Evolutionary conservation across 495 filamentous ascomycete species (phyloP).

Genomic region (Patellaria atrata): DNA sequence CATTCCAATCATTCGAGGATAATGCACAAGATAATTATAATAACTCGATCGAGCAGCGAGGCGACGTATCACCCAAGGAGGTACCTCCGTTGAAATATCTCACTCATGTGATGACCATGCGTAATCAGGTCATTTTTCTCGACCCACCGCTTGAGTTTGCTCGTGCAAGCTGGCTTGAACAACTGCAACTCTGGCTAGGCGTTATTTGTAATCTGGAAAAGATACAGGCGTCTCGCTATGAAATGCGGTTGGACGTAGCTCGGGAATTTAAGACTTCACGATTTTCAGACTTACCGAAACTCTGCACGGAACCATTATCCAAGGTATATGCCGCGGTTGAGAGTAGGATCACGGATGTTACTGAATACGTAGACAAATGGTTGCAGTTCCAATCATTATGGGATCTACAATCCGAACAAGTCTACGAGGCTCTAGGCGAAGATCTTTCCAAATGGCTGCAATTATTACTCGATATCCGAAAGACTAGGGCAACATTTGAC

Average conservation of each 20-base stretch:
- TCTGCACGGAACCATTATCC: conserved; percentile 61
- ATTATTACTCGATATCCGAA: conserved; percentile 85
- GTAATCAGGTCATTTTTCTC: conserved; percentile 88
- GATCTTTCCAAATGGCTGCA: conserved; percentile 87
- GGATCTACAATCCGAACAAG: conserved; percentile 91
- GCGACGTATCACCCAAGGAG: conserved; percentile 30
- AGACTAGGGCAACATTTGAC: conserved; percentile 85
- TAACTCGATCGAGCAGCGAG: conserved; percentile 30
- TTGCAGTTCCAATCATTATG: conserved; percentile 96
- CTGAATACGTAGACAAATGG: conserved; percentile 88
- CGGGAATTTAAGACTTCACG: conserved; percentile 47
- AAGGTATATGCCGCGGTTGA: conserved; percentile 72
- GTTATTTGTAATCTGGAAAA: conserved; percentile 82
- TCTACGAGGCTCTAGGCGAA: conserved; percentile 82
- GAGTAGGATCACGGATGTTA: conserved; percentile 57
- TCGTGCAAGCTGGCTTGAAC: conserved; percentile 81
- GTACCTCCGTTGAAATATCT: conserved; percentile 50
- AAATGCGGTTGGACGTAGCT: conserved; percentile 59
- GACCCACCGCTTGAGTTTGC: conserved; percentile 87
- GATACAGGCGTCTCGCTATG: conserved; percentile 87
- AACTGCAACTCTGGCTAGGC: conserved; percentile 85
- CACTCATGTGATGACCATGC: conserved; percentile 85
- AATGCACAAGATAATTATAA: conserved; percentile 34
- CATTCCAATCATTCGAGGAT: conserved; percentile 40
- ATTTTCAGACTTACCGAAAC: conserved; percentile 75